Percentiles rank a stretch among this genome's conserved stretches.
These are phyloP conservation scores for Hanseniaspora valbyensis DNA, from an alignment of 805 yeast genomes.

Conservation along the genomic window DNA sequence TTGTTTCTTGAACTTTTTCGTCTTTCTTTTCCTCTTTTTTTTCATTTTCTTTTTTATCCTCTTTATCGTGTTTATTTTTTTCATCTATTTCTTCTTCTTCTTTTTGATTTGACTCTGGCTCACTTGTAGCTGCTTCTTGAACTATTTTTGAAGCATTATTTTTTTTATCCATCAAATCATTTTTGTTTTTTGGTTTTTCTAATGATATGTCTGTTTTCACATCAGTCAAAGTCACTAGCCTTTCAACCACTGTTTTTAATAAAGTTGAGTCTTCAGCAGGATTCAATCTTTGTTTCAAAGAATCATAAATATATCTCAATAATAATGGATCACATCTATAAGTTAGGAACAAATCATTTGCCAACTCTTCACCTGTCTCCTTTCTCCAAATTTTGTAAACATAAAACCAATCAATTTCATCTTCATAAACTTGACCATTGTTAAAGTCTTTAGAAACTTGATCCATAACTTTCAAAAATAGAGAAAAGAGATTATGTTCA, in stretches of 20 bases:
- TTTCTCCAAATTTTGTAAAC: conserved; percentile 2
- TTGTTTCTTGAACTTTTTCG: no score
- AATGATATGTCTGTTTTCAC: not conserved
- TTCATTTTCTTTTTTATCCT: no score
- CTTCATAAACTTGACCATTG: conserved; percentile 8
- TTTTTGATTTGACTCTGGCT: no score
- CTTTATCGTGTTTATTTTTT: no score
- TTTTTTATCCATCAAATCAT: no score
- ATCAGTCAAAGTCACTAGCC: not conserved
- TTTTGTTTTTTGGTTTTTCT: not conserved
- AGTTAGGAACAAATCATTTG: not conserved
- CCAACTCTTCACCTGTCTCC: not conserved
- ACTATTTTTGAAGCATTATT: no score
- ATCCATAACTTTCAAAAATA: not conserved
- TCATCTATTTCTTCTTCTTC: no score
- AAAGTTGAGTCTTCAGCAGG: not conserved
- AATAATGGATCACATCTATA: conserved; percentile 5
- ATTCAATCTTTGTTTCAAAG: not conserved
- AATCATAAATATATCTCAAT: conserved; percentile 1
- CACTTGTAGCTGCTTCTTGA: no score
- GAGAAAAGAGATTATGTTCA: not conserved
- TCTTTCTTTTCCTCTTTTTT: no score
- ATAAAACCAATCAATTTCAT: conserved; percentile 14
- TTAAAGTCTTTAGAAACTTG: not conserved
- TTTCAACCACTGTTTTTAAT: not conserved